Conservation (phyloP, 1,284 basidiomycete species). For the Pterula multifida region DNA sequence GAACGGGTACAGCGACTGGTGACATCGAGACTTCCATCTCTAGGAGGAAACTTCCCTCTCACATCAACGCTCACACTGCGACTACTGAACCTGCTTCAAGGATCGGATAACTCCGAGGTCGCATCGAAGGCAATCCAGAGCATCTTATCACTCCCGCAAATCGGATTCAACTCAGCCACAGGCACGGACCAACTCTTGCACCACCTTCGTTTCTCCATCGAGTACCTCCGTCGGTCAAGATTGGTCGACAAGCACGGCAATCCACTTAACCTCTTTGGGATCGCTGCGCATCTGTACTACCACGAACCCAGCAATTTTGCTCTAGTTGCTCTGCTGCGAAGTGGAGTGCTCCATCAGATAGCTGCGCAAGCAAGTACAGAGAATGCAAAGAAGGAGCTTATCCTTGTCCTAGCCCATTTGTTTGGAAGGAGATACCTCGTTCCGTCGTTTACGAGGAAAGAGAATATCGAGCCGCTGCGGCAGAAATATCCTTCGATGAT, state of each 20-base stretch:
- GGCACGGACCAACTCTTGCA: conserved; percentile 46
- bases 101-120: conserved; percentile 36
- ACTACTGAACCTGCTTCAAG: conserved; percentile 50
- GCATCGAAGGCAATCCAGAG: conserved; percentile 39
- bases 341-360: conserved; percentile 45
- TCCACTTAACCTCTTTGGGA: conserved; percentile 45
- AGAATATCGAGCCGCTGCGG: conserved; percentile 23
- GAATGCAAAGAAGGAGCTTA: conserved; percentile 34
- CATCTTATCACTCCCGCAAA: conserved; percentile 41
- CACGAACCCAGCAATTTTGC: conserved; percentile 62
- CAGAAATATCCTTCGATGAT: conserved; percentile 43
- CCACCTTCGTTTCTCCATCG: conserved; percentile 59
- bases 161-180: conserved; percentile 41
- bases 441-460: conserved; percentile 23
- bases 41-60: conserved; percentile 52
- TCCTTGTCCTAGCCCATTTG: conserved; percentile 44
- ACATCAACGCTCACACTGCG: conserved; percentile 54
- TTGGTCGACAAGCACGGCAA: conserved; percentile 40
- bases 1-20: conserved; percentile 51
- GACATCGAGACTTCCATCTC: conserved; percentile 48
- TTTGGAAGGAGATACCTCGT: conserved; percentile 47
- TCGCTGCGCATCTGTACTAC: conserved; percentile 50
- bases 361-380: conserved; percentile 27
- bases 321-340: conserved; percentile 41
- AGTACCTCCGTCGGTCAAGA: conserved; percentile 47